These are phyloP conservation scores for Graphium sp. DNA, from an alignment of 2,329 filamentous ascomycete species.

Conservation along the genomic window DNA sequence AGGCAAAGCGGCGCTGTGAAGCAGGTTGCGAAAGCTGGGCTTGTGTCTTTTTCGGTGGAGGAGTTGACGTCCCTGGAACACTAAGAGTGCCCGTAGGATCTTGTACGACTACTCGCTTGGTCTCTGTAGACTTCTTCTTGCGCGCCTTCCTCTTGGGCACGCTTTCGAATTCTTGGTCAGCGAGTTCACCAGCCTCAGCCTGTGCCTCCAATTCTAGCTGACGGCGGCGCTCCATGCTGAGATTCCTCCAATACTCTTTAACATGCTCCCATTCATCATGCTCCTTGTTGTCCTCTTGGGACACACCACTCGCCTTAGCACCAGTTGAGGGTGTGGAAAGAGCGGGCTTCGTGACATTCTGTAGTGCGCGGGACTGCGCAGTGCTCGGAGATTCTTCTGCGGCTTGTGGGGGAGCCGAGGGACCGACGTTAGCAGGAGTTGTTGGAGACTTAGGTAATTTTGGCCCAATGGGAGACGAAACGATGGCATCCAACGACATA, in stretches of 20 bases:
- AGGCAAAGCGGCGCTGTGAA: too few species aligned
- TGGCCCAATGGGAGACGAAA: constrained; percentile 35
- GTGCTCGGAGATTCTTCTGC: background rate
- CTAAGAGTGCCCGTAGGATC: too few species aligned
- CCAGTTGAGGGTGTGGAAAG: too few species aligned
- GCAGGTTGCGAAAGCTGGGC: too few species aligned
- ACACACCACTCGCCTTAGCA: constrained; percentile 1
- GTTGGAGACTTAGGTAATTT: background rate
- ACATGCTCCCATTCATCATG: constrained; percentile 48
- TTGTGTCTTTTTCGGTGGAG: too few species aligned
- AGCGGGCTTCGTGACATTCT: constrained; percentile 8
- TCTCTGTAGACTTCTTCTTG: constrained; percentile 18
- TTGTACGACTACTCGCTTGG: too few species aligned
- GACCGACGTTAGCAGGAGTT: too few species aligned
- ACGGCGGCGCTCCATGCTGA: constrained; percentile 44
- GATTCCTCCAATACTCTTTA: constrained; percentile 52
- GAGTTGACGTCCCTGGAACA: too few species aligned
- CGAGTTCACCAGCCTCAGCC: constrained; percentile 32
- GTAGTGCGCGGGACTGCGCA: background rate
- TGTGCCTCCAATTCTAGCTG: constrained; percentile 42
- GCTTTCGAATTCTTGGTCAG: constrained; percentile 21
- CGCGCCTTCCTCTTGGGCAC: constrained; percentile 11
- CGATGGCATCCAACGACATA: constrained; percentile 55
- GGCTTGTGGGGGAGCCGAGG: too few species aligned
- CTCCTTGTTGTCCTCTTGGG: too few species aligned